Conservation (phyloP, 495 filamentous ascomycete species). For the Penicillium simplicissimum region DNA sequence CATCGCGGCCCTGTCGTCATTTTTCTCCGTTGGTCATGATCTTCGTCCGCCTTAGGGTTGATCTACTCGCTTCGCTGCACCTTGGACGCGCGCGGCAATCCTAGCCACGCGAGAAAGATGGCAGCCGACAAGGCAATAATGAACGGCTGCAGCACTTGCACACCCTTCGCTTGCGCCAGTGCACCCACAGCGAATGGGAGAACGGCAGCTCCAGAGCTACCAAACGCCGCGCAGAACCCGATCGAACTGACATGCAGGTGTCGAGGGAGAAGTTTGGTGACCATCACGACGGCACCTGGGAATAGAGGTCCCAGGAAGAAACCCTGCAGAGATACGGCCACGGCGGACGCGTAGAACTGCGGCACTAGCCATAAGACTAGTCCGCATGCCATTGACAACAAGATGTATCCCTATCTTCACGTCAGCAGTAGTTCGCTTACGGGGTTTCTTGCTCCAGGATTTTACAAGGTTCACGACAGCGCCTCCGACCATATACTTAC, state of each 20-base stretch:
- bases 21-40: not conserved
- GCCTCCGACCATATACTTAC: constrained; percentile 29
- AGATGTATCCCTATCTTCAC: constrained; percentile 48
- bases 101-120: constrained; percentile 58
- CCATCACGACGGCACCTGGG: constrained; percentile 74
- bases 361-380: constrained; percentile 70
- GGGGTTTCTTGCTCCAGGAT: too few species aligned
- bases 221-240: constrained; percentile 81
- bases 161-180: constrained; percentile 77
- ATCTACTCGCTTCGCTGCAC: constrained; percentile 20
- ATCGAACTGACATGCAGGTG: constrained; percentile 80
- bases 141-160: constrained; percentile 76
- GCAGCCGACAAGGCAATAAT: constrained; percentile 64
- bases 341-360: constrained; percentile 69
- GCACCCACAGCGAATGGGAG: constrained; percentile 85
- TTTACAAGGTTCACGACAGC: too few species aligned
- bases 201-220: constrained; percentile 74
- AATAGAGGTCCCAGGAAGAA: constrained; percentile 70
- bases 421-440: too few species aligned
- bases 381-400: constrained; percentile 53
- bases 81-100: constrained; percentile 37
- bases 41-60: not conserved
- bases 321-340: constrained; percentile 67
- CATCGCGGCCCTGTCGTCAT: not conserved
- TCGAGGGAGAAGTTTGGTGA: constrained; percentile 77